phyloP scores from a whole-genome alignment of 2,329 filamentous ascomycete genomes.

The Lecanicillium sp. region DNA sequence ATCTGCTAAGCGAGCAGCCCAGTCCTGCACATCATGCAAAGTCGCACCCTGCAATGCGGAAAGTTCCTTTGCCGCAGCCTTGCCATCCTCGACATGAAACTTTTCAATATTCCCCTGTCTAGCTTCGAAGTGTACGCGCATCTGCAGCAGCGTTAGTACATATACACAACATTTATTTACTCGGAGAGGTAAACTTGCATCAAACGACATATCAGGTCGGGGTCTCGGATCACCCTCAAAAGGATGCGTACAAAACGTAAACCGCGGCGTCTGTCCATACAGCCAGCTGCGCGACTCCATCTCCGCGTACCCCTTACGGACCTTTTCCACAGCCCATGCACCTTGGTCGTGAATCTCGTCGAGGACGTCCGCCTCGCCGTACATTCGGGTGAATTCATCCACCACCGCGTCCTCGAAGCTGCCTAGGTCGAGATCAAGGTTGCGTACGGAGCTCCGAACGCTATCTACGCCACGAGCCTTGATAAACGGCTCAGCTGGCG shows the following conservation, averaged over 20 bases:
- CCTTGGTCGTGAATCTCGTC: slow-evolving; percentile 40
- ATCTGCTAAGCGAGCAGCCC: slow-evolving; percentile 4
- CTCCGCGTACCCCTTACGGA: slow-evolving; percentile 32
- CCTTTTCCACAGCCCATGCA: slow-evolving; percentile 35
- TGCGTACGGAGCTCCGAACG: slow-evolving; percentile 75
- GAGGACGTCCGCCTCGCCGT: slow-evolving; percentile 36
- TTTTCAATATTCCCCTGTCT: slow-evolving; percentile 7
- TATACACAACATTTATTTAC: not conserved
- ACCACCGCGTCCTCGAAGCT: slow-evolving; percentile 49
- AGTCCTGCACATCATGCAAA: slow-evolving; percentile 6
- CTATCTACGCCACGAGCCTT: slow-evolving; percentile 83
- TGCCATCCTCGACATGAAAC: slow-evolving; percentile 1
- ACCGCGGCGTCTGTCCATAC: slow-evolving; percentile 79
- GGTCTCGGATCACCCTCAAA: slow-evolving; percentile 49
- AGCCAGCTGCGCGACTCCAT: slow-evolving; percentile 61
- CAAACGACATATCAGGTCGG: slow-evolving; percentile 39
- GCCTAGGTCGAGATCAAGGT: slow-evolving; percentile 51
- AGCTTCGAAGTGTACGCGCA: slow-evolving; percentile 7
- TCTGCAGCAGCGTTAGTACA: slow-evolving; percentile 5
- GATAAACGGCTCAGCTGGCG: slow-evolving; percentile 70
- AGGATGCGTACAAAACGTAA: slow-evolving; percentile 58
- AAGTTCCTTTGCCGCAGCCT: not conserved
- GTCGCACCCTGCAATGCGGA: slow-evolving; percentile 1
- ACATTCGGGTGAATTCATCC: slow-evolving; percentile 59
- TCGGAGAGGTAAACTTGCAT: slow-evolving; percentile 25